phyloP scores from a whole-genome alignment of 2,329 filamentous ascomycete species.

The Aspergillus brasiliensis region DNA sequence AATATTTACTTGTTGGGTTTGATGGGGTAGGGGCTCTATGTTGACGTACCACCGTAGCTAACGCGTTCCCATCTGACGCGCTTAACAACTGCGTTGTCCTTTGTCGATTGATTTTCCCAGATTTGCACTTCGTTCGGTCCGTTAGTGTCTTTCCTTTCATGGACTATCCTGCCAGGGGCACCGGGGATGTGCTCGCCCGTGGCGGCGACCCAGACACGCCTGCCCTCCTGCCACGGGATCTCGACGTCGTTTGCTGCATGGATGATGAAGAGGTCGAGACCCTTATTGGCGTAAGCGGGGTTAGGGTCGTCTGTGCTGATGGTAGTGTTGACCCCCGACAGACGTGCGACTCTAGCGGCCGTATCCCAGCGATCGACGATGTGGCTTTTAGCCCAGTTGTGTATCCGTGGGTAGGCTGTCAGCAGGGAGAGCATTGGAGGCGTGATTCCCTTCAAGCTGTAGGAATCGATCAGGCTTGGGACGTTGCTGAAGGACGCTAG shows the following conservation, averaged over 20 bases:
- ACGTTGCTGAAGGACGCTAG: constrained; percentile 78
- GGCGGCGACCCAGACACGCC: constrained; percentile 42
- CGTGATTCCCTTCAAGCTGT: constrained; percentile 75
- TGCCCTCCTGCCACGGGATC: constrained; percentile 67
- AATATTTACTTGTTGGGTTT: neutral
- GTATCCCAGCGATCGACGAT: constrained; percentile 85
- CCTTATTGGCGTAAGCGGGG: constrained; percentile 53
- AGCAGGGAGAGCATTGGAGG: constrained; percentile 76
- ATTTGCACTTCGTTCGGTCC: constrained; percentile 38
- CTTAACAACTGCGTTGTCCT: constrained; percentile 31
- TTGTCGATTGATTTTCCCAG: constrained; percentile 37
- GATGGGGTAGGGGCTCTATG: neutral
- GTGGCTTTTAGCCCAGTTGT: constrained; percentile 61
- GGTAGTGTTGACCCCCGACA: constrained; percentile 36
- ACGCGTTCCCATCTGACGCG: constrained; percentile 48
- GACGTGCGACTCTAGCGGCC: constrained; percentile 59
- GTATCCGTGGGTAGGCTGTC: constrained; percentile 64
- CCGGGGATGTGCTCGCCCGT: constrained; percentile 31
- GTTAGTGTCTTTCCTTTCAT: constrained; percentile 31
- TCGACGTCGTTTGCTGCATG: constrained; percentile 81
- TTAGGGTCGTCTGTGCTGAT: constrained; percentile 49
- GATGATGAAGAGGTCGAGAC: constrained; percentile 68
- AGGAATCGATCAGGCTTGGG: constrained; percentile 71
- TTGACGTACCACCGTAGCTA: constrained; percentile 44
- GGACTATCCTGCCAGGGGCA: constrained; percentile 31